Percentiles rank a stretch among this genome's conserved stretches.
These are phyloP conservation scores for Dactylellina drechsleri DNA, from an alignment of 2,329 filamentous ascomycete genomes.

Conservation along the genomic window DNA sequence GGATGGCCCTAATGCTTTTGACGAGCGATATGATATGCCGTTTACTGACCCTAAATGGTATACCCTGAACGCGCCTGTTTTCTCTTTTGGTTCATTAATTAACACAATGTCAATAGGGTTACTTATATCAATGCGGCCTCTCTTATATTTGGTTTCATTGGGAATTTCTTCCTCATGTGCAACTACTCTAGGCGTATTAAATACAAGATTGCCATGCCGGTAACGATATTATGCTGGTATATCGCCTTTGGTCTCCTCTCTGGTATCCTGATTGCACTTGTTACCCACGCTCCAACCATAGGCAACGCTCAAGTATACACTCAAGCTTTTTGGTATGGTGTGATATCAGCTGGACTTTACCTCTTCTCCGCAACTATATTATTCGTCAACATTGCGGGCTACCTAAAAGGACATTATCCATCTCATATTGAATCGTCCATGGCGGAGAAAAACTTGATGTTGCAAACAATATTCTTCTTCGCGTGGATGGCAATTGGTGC, in stretches of 20 bases:
- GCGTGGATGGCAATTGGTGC: slow-evolving; percentile 82
- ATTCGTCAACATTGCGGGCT: slow-evolving; percentile 67
- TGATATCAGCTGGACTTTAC: slow-evolving; percentile 82
- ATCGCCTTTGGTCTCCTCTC: slow-evolving; percentile 73
- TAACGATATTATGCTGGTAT: slow-evolving; percentile 84
- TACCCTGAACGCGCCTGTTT: neutral
- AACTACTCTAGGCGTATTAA: slow-evolving; percentile 85
- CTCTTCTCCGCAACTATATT: slow-evolving; percentile 80
- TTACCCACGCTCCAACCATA: slow-evolving; percentile 68
- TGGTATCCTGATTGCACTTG: slow-evolving; percentile 73
- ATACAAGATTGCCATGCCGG: slow-evolving; percentile 82
- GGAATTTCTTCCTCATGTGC: slow-evolving; percentile 83
- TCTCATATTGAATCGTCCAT: slow-evolving; percentile 77
- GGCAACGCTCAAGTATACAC: slow-evolving; percentile 68
- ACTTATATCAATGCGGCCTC: slow-evolving; percentile 80
- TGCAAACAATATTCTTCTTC: slow-evolving; percentile 88
- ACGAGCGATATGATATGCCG: slow-evolving; percentile 66
- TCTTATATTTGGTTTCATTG: slow-evolving; percentile 78
- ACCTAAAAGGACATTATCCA: slow-evolving; percentile 76
- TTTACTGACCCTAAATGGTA: slow-evolving; percentile 74
- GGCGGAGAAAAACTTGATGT: slow-evolving; percentile 85
- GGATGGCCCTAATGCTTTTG: slow-evolving; percentile 66
- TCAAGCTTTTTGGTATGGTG: slow-evolving; percentile 86
- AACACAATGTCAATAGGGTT: slow-evolving; percentile 65
- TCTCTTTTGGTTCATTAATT: too few relatives aligned